phyloP scores from a whole-genome alignment of 495 filamentous ascomycete genomes.

The Penicillium salamii region DNA sequence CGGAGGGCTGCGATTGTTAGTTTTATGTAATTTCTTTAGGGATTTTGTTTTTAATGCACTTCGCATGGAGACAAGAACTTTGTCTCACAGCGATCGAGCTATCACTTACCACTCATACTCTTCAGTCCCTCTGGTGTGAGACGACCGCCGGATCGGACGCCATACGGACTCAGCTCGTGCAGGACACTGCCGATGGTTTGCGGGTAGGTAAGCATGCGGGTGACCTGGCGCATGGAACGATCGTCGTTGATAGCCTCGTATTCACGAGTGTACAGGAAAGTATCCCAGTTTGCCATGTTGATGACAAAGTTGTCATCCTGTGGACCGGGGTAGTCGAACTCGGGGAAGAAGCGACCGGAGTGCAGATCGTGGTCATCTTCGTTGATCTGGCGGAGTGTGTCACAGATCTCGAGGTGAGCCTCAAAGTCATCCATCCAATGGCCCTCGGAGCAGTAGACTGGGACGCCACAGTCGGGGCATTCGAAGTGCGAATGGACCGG shows the following conservation, averaged over 20 bases:
- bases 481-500: constrained; percentile 85
- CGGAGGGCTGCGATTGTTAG: constrained; percentile 65
- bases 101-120: constrained; percentile 84
- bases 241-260: constrained; percentile 88
- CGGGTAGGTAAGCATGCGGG: constrained; percentile 89
- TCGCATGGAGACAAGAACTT: too few relatives aligned
- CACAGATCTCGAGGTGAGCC: constrained; percentile 85
- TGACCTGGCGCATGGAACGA: constrained; percentile 83
- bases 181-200: constrained; percentile 85
- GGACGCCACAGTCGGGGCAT: constrained; percentile 94
- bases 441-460: constrained; percentile 85
- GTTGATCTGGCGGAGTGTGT: constrained; percentile 85
- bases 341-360: constrained; percentile 86
- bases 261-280: constrained; percentile 83
- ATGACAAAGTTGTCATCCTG: constrained; percentile 89
- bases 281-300: constrained; percentile 99
- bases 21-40: too few relatives aligned
- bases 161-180: constrained; percentile 92
- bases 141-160: constrained; percentile 63
- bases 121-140: constrained; percentile 86
- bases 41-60: too few relatives aligned
- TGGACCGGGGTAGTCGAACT: constrained; percentile 84
- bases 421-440: constrained; percentile 97
- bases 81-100: too few relatives aligned
- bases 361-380: constrained; percentile 97